phyloP scores from a whole-genome alignment of 352 stramenopile species.

The Phytophthora lateralis region DNA sequence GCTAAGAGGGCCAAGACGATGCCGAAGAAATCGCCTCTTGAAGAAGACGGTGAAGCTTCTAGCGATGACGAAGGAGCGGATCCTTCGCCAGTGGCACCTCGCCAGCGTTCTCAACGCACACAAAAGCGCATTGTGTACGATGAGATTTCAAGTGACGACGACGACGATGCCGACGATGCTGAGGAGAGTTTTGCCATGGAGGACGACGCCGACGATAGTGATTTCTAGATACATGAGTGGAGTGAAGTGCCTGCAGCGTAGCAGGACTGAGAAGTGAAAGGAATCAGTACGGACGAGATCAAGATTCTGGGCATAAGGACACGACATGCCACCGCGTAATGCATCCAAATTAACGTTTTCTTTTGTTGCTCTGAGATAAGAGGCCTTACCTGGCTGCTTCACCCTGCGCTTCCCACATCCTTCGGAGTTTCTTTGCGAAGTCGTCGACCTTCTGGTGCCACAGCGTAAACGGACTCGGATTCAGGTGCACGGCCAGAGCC shows the following conservation, averaged over 20 bases:
- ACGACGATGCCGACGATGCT: slow-evolving; percentile 32
- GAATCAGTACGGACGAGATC: slow-evolving; percentile 4
- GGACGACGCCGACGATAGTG: slow-evolving; percentile 60
- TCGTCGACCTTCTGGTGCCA: slow-evolving; percentile 62
- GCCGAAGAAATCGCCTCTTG: slow-evolving; percentile 30
- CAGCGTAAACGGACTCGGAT: slow-evolving; percentile 53
- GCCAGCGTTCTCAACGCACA: slow-evolving; percentile 42
- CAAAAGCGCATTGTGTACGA: slow-evolving; percentile 60
- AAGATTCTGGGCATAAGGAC: slow-evolving; percentile 9
- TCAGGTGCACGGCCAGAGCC: slow-evolving; percentile 47
- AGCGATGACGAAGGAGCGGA: slow-evolving; percentile 28
- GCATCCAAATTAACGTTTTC: slow-evolving; percentile 17
- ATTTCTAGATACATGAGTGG: slow-evolving; percentile 46
- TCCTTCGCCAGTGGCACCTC: slow-evolving; percentile 30
- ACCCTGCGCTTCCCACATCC: slow-evolving; percentile 8
- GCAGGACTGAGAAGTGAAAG: slow-evolving; percentile 15
- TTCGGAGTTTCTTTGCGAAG: slow-evolving; percentile 39
- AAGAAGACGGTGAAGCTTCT: slow-evolving; percentile 28
- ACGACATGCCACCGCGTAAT: slow-evolving; percentile 10
- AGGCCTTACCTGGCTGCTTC: not conserved
- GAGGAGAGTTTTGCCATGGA: slow-evolving; percentile 61
- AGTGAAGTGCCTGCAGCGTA: slow-evolving; percentile 17
- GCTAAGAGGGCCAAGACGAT: slow-evolving; percentile 33
- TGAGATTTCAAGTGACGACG: slow-evolving; percentile 62
- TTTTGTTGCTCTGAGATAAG: not conserved